Evolutionary conservation across 1,284 basidiomycete species (phyloP).

Genomic region (Tilletiopsis washingtonensis): DNA sequence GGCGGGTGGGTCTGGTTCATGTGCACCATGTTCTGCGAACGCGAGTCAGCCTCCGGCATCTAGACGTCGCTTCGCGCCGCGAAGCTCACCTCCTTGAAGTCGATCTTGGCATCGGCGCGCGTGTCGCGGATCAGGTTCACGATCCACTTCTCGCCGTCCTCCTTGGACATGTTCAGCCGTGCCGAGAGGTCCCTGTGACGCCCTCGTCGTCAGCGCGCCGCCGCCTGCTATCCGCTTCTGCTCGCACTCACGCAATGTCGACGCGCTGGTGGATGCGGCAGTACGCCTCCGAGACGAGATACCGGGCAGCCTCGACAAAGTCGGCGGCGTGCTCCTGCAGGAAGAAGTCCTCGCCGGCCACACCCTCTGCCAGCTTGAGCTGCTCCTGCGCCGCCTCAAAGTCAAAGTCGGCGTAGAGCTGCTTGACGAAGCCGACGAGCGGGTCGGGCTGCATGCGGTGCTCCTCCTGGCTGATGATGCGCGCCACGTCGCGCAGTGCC

Average conservation of each 20-base stretch:
- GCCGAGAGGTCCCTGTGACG: conserved; percentile 91
- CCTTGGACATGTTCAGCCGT: conserved; percentile 78
- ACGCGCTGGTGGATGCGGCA: conserved; percentile 95
- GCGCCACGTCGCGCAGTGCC: conserved; percentile 42
- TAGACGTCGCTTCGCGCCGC: too few relatives aligned
- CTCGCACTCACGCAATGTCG: conserved; percentile 90
- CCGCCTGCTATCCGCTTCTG: too few relatives aligned
- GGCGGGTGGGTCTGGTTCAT: conserved; percentile 83
- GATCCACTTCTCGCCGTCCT: conserved; percentile 98
- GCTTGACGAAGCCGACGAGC: conserved; percentile 83
- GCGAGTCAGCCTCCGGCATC: too few relatives aligned
- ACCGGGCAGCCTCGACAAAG: conserved; percentile 91
- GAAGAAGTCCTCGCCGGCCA: conserved; percentile 90
- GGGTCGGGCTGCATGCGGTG: conserved; percentile 78
- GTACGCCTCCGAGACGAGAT: conserved; percentile 91
- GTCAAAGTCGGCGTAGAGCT: conserved; percentile 87
- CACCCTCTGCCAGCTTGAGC: conserved; percentile 68
- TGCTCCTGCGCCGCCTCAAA: conserved; percentile 80
- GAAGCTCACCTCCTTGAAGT: conserved; percentile 93
- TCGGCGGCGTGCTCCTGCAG: conserved; percentile 78
- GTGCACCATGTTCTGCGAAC: conserved; percentile 89
- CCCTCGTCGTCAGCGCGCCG: too few relatives aligned
- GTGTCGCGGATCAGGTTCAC: conserved; percentile 96
- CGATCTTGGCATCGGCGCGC: conserved; percentile 93
- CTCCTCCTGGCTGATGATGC: conserved; percentile 43